Conservation (phyloP, 352 stramenopile species). For the Phytopythium delawarense region DNA sequence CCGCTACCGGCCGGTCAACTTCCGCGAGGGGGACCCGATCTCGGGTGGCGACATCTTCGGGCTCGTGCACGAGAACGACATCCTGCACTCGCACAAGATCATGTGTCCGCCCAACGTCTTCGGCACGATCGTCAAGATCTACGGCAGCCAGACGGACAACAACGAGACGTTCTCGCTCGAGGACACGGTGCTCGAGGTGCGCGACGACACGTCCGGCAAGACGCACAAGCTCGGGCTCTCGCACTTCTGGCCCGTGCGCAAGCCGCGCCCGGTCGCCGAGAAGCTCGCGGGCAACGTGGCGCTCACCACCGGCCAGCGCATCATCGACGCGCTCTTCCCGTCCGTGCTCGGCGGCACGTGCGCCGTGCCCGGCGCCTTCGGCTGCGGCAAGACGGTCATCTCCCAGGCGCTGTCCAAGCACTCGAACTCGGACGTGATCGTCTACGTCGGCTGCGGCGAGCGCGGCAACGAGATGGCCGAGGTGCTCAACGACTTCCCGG, state of each 20-base stretch:
- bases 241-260: slow-evolving; percentile 98
- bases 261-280: slow-evolving; percentile 96
- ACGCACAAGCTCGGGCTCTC: slow-evolving; percentile 95
- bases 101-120: slow-evolving; percentile 99
- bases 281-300: slow-evolving; percentile 98
- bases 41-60: slow-evolving; percentile 98
- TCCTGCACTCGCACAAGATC: slow-evolving; percentile 98
- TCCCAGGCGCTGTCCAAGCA: slow-evolving; percentile 99
- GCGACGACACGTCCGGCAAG: slow-evolving; percentile 94
- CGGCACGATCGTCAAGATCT: slow-evolving; percentile 98
- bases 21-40: slow-evolving; percentile 94
- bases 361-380: slow-evolving; percentile 98
- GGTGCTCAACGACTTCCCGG: slow-evolving; percentile 99
- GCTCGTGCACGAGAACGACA: slow-evolving; percentile 98
- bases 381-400: slow-evolving; percentile 99
- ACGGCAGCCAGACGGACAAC: slow-evolving; percentile 94
- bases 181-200: slow-evolving; percentile 98
- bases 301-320: slow-evolving; percentile 97
- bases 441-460: slow-evolving; percentile 99
- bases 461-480: slow-evolving; percentile 99
- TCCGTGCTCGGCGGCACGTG: slow-evolving; percentile 98
- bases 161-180: slow-evolving; percentile 96
- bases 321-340: slow-evolving; percentile 99
- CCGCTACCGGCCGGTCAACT: slow-evolving; percentile 93
- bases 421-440: slow-evolving; percentile 98